Evolutionary conservation across 495 filamentous ascomycete species (phyloP).

Genomic region (Amniculicola lignicola): DNA sequence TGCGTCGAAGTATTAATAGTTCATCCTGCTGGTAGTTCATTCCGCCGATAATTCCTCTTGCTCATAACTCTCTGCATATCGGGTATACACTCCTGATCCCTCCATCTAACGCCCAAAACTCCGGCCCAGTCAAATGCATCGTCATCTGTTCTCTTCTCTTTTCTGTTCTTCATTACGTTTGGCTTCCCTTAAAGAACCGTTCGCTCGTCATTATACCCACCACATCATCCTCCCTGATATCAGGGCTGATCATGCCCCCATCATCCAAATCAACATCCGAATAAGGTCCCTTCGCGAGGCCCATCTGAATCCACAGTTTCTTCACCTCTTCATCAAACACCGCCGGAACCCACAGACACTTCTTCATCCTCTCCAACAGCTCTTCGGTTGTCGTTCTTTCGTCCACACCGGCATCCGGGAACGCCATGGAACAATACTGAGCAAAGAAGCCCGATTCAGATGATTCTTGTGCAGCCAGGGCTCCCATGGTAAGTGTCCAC

Average conservation of each 20-base stretch:
- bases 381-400: slow-evolving; percentile 14
- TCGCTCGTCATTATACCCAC: slow-evolving; percentile 17
- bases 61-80: too few species aligned
- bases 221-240: slow-evolving; percentile 17
- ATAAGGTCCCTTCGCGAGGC: slow-evolving; percentile 9
- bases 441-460: slow-evolving; percentile 23
- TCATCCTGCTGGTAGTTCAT: too few species aligned
- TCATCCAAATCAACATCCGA: not conserved
- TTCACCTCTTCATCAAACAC: slow-evolving; percentile 24
- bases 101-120: not conserved
- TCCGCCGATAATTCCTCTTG: too few species aligned
- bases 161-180: too few species aligned
- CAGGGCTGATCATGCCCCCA: not conserved
- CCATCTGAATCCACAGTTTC: slow-evolving; percentile 23
- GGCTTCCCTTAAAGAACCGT: slow-evolving; percentile 28
- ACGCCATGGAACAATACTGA: slow-evolving; percentile 18
- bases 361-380: slow-evolving; percentile 25
- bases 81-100: too few species aligned
- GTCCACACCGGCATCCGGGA: slow-evolving; percentile 20
- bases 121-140: too few species aligned
- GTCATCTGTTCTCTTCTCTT: too few species aligned
- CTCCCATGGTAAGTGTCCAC: slow-evolving; percentile 31
- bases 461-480: slow-evolving; percentile 23
- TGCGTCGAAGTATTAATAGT: too few species aligned
- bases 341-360: slow-evolving; percentile 22